Evolutionary conservation across 352 stramenopile species (phyloP).

Genomic region (Globisporangium solare): DNA sequence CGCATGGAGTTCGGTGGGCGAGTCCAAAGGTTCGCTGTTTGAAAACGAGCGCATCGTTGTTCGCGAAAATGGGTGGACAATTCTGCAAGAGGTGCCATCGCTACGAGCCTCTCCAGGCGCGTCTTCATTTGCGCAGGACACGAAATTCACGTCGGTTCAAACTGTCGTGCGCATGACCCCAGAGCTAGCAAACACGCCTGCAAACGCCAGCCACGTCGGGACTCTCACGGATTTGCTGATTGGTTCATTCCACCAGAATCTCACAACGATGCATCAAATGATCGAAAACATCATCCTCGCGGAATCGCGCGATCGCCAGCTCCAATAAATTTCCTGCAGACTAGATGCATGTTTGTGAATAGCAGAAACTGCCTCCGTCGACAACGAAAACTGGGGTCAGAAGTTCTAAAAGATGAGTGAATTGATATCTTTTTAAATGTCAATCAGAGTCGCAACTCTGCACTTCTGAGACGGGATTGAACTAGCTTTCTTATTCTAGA

Average conservation of each 20-base stretch:
- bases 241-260: slow-evolving; percentile 6
- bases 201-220: neutral
- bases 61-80: slow-evolving; percentile 3
- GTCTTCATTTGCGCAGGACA: no score
- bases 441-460: no score
- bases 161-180: slow-evolving; percentile 7
- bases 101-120: no score
- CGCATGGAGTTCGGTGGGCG: slow-evolving; percentile 1
- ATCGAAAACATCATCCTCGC: slow-evolving; percentile 6
- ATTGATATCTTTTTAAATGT: no score
- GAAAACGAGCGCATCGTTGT: slow-evolving; percentile 2
- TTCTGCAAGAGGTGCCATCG: neutral
- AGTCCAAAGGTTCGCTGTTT: slow-evolving; percentile 1
- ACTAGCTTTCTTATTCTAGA: no score
- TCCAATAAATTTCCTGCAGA: no score
- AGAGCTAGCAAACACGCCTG: neutral
- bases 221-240: slow-evolving; percentile 7
- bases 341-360: no score
- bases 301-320: no score
- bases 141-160: neutral
- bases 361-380: no score
- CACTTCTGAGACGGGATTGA: no score
- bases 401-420: no score
- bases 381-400: no score
- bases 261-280: slow-evolving; percentile 6